Evolutionary conservation across 305 asterid genomes (phyloP).

Genomic region (Withania somnifera): DNA sequence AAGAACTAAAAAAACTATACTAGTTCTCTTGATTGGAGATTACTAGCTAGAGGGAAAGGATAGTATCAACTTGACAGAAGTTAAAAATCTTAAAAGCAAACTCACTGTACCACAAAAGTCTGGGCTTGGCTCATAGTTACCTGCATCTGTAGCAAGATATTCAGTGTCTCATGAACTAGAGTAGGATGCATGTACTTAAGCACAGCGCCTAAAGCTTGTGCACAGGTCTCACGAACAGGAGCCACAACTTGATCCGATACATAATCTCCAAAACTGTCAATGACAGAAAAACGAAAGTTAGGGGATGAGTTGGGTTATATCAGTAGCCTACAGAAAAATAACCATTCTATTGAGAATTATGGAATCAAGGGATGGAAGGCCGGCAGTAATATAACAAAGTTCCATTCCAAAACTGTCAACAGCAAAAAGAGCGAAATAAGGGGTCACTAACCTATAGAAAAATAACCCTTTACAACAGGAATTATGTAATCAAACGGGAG

Average conservation of each 20-base stretch:
- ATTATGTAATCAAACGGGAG: neutral
- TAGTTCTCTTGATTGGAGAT: neutral
- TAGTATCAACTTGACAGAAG: neutral
- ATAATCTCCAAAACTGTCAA: slow-evolving; percentile 89
- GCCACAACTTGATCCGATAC: slow-evolving; percentile 99
- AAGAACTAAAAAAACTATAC: neutral
- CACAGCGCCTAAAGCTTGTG: slow-evolving; percentile 96
- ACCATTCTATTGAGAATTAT: neutral
- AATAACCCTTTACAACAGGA: neutral
- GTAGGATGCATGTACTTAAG: slow-evolving; percentile 90
- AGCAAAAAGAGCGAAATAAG: neutral
- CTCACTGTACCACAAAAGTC: neutral
- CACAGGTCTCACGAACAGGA: slow-evolving; percentile 98
- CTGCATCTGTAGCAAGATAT: slow-evolving; percentile 92
- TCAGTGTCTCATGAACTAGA: slow-evolving; percentile 63
- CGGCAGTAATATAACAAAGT: neutral
- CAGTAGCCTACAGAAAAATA: neutral
- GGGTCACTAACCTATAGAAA: no score
- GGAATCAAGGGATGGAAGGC: neutral
- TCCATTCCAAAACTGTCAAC: neutral
- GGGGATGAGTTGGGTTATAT: neutral
- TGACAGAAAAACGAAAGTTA: slow-evolving; percentile 11
- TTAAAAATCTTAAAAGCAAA: neutral
- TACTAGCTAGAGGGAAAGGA: neutral
- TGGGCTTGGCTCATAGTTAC: slow-evolving; percentile 31